Evolutionary conservation across 179 eudicot genomes (phyloP).

Genomic region (Camellia oleifera): DNA sequence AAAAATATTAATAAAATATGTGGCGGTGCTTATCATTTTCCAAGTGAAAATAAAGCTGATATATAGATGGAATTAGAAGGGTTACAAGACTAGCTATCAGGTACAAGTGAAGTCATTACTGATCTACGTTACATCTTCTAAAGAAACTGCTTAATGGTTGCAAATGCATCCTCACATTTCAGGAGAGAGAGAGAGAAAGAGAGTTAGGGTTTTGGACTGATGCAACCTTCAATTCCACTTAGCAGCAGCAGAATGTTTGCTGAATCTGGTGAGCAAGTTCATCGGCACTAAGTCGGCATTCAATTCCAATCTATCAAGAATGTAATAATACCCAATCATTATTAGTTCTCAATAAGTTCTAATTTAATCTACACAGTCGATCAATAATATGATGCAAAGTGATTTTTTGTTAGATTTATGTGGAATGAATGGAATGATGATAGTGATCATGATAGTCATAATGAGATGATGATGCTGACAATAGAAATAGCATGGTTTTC

Average conservation of each 20-base stretch:
- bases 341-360: not conserved
- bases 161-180: not conserved
- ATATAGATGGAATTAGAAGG: not conserved
- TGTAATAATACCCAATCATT: not conserved
- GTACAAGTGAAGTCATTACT: not conserved
- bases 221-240: not conserved
- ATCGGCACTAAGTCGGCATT: constrained; percentile 91
- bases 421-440: not conserved
- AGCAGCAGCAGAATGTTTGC: constrained; percentile 73
- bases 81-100: not conserved
- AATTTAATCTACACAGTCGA: constrained; percentile 1
- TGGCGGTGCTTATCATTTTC: too few species aligned
- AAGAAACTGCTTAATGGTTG: not conserved
- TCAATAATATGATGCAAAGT: not conserved
- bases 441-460: not conserved
- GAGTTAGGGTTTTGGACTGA: not conserved
- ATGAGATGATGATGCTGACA: not conserved
- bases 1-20: too few species aligned
- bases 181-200: constrained; percentile 5
- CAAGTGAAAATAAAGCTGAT: not conserved
- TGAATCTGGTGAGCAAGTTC: constrained; percentile 93
- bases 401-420: not conserved
- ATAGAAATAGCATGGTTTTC: not conserved
- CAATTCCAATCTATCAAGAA: constrained; percentile 82
- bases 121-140: not conserved